phyloP scores from a whole-genome alignment of 805 yeast genomes.

The Isabelozyma heimii region DNA sequence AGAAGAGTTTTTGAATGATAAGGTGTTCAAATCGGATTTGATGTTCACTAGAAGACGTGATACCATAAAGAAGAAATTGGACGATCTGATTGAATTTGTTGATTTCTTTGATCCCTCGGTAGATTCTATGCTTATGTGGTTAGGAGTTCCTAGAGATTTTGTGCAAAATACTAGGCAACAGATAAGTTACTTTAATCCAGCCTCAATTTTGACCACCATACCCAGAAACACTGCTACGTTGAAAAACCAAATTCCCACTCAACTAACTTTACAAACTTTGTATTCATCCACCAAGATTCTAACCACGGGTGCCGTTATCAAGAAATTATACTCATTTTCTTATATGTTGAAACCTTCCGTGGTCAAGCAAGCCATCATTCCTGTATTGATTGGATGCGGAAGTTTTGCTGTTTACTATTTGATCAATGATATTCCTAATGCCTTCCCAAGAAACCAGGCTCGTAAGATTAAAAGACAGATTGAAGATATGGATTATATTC shows the following conservation, averaged over 20 bases:
- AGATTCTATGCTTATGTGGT: constrained; percentile 52
- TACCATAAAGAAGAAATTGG: constrained; percentile 52
- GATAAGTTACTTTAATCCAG: constrained; percentile 32
- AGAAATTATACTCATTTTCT: constrained; percentile 32
- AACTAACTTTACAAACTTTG: constrained; percentile 38
- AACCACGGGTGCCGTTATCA: constrained; percentile 42
- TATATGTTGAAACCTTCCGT: constrained; percentile 35
- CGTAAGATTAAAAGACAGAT: constrained; percentile 64
- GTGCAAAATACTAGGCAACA: constrained; percentile 25
- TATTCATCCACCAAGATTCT: constrained; percentile 39
- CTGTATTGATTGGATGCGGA: constrained; percentile 49
- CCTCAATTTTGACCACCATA: constrained; percentile 23
- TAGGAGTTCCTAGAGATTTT: constrained; percentile 35
- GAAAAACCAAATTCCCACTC: constrained; percentile 32
- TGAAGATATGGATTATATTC: constrained; percentile 70
- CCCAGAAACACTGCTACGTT: constrained; percentile 29
- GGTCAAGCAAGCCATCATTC: constrained; percentile 50
- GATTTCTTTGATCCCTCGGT: constrained; percentile 81
- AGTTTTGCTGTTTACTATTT: constrained; percentile 60
- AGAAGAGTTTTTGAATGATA: constrained; percentile 55
- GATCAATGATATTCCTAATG: constrained; percentile 80
- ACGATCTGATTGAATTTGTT: constrained; percentile 56
- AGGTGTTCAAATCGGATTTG: constrained; percentile 63
- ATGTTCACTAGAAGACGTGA: constrained; percentile 84
- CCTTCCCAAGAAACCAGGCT: constrained; percentile 81